Percentiles rank a stretch among this genome's conserved stretches.
These are phyloP conservation scores for Cicer judaicum DNA, from an alignment of 306 rosid species.

Conservation along the genomic window DNA sequence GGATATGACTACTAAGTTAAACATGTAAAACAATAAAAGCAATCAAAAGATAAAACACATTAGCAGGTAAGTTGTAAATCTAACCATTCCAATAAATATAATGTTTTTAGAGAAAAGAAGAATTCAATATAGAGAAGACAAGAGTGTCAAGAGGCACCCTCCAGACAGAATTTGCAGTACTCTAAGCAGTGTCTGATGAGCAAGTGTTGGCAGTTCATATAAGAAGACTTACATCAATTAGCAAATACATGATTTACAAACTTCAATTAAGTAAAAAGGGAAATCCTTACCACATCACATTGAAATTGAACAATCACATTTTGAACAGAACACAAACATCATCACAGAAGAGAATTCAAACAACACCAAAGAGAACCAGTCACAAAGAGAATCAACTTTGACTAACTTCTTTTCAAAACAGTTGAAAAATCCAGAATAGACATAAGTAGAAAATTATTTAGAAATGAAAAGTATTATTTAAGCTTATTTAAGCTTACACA, in stretches of 20 bases:
- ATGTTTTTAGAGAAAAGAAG: neutral
- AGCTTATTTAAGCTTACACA: too few relatives aligned
- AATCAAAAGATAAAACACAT: neutral
- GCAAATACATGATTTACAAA: constrained; percentile 5
- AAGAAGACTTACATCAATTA: constrained; percentile 12
- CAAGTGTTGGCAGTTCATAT: neutral
- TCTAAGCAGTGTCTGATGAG: constrained; percentile 8
- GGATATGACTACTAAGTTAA: constrained; percentile 10
- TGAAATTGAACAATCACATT: constrained; percentile 17
- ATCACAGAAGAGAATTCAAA: constrained; percentile 8
- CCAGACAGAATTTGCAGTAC: constrained; percentile 7
- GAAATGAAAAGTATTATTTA: constrained; percentile 9
- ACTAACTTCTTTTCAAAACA: constrained; percentile 12
- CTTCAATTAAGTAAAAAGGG: neutral
- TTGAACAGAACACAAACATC: constrained; percentile 14
- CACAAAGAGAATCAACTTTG: neutral
- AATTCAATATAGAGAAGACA: constrained; percentile 6
- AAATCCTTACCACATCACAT: neutral
- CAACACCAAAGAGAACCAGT: constrained; percentile 5
- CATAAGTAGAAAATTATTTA: neutral
- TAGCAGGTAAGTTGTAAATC: neutral
- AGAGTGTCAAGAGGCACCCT: neutral
- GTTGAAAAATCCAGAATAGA: neutral
- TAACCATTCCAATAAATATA: constrained; percentile 14
- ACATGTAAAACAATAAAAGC: constrained; percentile 7